Evolutionary conservation across 2,329 filamentous ascomycete genomes (phyloP).

Genomic region (Botrytis sinoallii): DNA sequence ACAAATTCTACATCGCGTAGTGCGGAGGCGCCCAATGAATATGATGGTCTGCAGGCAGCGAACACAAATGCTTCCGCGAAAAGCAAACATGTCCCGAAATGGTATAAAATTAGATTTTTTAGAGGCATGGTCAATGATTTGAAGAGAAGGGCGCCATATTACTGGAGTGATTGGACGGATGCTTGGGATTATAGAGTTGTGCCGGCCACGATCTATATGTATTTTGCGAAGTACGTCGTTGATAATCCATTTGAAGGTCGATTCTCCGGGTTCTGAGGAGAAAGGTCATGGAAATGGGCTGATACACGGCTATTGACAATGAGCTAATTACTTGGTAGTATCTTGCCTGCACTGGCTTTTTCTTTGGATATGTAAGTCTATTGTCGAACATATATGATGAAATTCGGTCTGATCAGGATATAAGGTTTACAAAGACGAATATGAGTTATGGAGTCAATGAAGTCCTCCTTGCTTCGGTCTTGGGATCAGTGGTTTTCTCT

Average conservation of each 20-base stretch:
- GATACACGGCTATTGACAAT: not conserved
- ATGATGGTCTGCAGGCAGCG: slow-evolving; percentile 14
- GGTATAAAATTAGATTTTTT: slow-evolving; percentile 76
- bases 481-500: slow-evolving; percentile 78
- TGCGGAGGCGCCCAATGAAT: slow-evolving; percentile 5
- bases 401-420: not conserved
- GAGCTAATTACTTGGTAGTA: slow-evolving; percentile 49
- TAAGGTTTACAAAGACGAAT: slow-evolving; percentile 73
- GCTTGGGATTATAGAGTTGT: slow-evolving; percentile 89
- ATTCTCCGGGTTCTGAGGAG: not conserved
- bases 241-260: not conserved
- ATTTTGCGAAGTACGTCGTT: slow-evolving; percentile 75
- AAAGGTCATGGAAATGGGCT: not conserved
- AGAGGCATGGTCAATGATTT: slow-evolving; percentile 78
- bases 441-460: slow-evolving; percentile 89
- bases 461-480: slow-evolving; percentile 79
- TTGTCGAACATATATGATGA: not conserved
- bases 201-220: slow-evolving; percentile 88
- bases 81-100: slow-evolving; percentile 40
- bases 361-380: slow-evolving; percentile 72
- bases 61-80: slow-evolving; percentile 25
- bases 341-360: slow-evolving; percentile 82
- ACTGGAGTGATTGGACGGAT: slow-evolving; percentile 78
- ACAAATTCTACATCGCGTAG: not conserved
- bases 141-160: slow-evolving; percentile 70